These are phyloP conservation scores for Naganishia randhawae DNA, from an alignment of 768 basidiomycete genomes.

Conservation along the genomic window DNA sequence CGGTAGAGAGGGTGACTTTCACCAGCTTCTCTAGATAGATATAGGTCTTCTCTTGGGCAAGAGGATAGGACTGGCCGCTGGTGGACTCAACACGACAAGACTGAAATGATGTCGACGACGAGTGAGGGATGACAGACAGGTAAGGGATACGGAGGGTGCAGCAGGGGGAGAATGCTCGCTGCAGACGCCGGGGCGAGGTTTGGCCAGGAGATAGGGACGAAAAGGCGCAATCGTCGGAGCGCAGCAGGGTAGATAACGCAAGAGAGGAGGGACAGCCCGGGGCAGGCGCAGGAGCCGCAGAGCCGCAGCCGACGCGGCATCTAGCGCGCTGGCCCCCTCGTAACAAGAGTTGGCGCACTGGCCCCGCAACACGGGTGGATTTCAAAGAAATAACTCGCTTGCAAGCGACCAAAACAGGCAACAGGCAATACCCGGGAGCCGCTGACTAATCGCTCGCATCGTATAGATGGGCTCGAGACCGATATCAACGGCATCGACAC, in stretches of 20 bases:
- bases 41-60: neutral
- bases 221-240: neutral
- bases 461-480: neutral
- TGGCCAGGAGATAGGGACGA: neutral
- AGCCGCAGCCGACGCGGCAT: no score
- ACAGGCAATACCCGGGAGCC: neutral
- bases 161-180: no score
- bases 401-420: neutral
- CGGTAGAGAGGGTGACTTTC: slow-evolving; percentile 15
- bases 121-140: neutral
- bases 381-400: no score
- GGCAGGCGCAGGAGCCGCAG: no score
- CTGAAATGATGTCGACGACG: neutral
- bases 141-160: neutral
- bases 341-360: no score
- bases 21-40: slow-evolving; percentile 20
- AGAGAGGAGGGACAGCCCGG: no score
- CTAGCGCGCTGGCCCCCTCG: no score
- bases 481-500: slow-evolving; percentile 8
- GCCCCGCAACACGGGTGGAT: neutral
- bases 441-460: neutral
- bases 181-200: neutral
- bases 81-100: neutral
- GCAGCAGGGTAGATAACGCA: no score
- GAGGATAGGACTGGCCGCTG: neutral